Evolutionary conservation across 1,139 yeast genomes (phyloP), one percentile per base, ranked within the genome.

Genomic region (Saccharomyces hybrid): DNA sequence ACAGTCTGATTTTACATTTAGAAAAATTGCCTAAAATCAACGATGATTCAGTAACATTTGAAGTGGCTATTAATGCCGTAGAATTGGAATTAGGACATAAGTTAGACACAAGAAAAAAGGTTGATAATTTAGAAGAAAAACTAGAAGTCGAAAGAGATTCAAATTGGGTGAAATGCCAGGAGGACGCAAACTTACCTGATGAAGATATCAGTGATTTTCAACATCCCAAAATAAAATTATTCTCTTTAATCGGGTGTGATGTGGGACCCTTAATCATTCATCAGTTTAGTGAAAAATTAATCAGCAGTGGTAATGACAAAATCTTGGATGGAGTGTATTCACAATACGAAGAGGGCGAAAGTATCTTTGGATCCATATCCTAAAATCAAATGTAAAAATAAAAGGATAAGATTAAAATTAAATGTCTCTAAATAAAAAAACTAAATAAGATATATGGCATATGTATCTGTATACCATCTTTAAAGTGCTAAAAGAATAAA

Each of bases 191-290:
- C 29, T 55, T 59, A 26, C 59, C 59, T 3, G 53, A 53, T 14
- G 48, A 50, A 21, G 48, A 48, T 16, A 48, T 26, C 19, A 29
- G 51, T 26, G 55, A 55, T 28, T 50, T 49, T 9, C 44, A 50
- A 34, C 51, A 57, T 24, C 64, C 67, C 0, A 60, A 60, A 29
- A 59, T 67, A 8, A 65, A 65, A 53, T 58, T 67, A 62, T 54
- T 60, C 1, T 56, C 72, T 3, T 47, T 68, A 27, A 60, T 63
- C 9, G 71, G 71, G n/a, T 68, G 70, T 51, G 69, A 66, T 53
- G 55, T 63, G 11, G 67, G 67, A 0, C 65, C 71, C 2, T 42
- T 68, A 8, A 58, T 65, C 7, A 63, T 68, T 24, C 62, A 63
- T 51, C 64, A 59, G 41, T 65, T 59, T 49, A 57, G 59, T 26